Evolutionary conservation across 345 rosid species (phyloP).

Genomic region (Cardamine resedifolia): DNA sequence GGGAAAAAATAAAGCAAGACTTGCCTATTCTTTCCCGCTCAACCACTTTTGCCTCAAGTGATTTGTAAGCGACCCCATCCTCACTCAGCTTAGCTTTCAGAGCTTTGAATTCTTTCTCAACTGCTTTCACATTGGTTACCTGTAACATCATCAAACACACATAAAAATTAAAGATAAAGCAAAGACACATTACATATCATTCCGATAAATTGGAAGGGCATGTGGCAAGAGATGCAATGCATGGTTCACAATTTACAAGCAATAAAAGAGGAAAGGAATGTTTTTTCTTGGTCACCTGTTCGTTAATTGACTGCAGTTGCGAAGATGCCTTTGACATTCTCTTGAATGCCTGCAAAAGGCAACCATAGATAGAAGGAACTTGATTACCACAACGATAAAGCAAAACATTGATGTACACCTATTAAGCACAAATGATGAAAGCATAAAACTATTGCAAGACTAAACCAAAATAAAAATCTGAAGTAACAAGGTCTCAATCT

Average conservation of each 20-base stretch:
- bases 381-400: background rate
- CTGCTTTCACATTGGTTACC: constrained; percentile 78
- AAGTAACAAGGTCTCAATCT: background rate
- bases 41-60: constrained; percentile 70
- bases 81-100: constrained; percentile 66
- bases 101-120: constrained; percentile 72
- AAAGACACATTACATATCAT: background rate
- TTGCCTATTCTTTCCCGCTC: constrained; percentile 73
- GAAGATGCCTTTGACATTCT: constrained; percentile 73
- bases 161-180: background rate
- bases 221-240: background rate
- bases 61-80: constrained; percentile 61
- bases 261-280: background rate
- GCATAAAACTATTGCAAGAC: background rate
- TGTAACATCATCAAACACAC: constrained; percentile 34
- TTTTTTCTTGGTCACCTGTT: constrained; percentile 53
- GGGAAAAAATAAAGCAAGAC: constrained; percentile 23
- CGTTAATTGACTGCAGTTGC: constrained; percentile 70
- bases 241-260: constrained; percentile 1
- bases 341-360: constrained; percentile 55
- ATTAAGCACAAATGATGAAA: background rate
- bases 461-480: background rate
- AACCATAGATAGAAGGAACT: constrained; percentile 19
- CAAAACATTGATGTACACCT: constrained; percentile 13
- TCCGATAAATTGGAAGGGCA: background rate